Evolutionary conservation across 345 rosid species (phyloP), one percentile per base, ranked within the genome.

Genomic region (Laguncularia racemosa): DNA sequence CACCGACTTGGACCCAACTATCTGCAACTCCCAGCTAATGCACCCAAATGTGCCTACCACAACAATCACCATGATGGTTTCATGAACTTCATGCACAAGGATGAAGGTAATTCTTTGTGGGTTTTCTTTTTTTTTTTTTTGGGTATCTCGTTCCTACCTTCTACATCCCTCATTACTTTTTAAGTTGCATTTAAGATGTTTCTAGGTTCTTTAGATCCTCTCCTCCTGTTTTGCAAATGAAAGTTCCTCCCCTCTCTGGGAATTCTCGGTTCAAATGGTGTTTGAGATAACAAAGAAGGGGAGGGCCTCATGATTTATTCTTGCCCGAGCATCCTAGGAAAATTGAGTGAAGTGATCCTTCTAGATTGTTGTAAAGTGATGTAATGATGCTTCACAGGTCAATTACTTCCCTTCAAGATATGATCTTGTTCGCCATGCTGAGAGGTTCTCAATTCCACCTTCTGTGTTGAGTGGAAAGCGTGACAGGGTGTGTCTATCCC

Each of bases 1-100:
- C 91, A 93, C 75, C 92, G 99, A 43, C 95, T 93, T 45, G 97
- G 97, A 61, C 97, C 99, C 14, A 93, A 89, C 80, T 93, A 93
- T 74, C 73, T 89, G 63, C 95, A 80, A 49, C 88, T 89, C 50
- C 99, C 97, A 1, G 95, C 66, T 43, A 92, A 92, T 77, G 91
- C 97, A 20, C 89, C 98, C 52, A 89, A 93, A 68, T 89, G 88
- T 61, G 68, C 83, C 62, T 93, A 89, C 74, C 95, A 86, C 73
- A 93, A 93, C 77, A 89, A 89, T 61, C 98, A 92, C 73, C 82
- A 86, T 61, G 98, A 86, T 0, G 98, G 98, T 77, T 61, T 73
- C 53, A 89, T 89, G 97, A 92, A 92, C 73, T 83, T 89, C 78
- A 80, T 91, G 88, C 97, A 88, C 63, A 73, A 95, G 59, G 86